A percentile compares a stretch with the other conserved stretches of the same genome.
phyloP scores from a whole-genome alignment of 768 basidiomycete species.

The Russula brevipes region DNA sequence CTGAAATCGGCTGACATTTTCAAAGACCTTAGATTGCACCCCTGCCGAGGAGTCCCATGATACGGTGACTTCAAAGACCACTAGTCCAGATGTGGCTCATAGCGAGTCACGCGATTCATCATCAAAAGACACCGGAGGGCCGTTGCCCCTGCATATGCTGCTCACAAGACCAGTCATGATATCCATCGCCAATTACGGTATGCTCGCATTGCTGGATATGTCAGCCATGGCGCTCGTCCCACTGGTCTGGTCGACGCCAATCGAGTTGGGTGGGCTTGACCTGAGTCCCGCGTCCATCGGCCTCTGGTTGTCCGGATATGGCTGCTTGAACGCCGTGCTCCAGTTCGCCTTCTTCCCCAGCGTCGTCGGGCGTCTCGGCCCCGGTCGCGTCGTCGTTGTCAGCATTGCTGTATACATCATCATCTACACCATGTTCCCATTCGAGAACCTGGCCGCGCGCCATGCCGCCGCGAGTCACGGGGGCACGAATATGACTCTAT shows the following conservation, averaged over 20 bases:
- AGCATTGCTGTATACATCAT: slow-evolving; percentile 28
- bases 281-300: slow-evolving; percentile 38
- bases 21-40: background rate
- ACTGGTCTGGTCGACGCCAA: slow-evolving; percentile 43
- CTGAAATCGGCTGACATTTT: background rate
- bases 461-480: background rate
- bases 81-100: too few relatives aligned
- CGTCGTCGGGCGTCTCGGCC: slow-evolving; percentile 35
- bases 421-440: slow-evolving; percentile 31
- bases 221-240: slow-evolving; percentile 39
- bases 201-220: slow-evolving; percentile 42
- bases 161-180: slow-evolving; percentile 36
- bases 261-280: slow-evolving; percentile 39
- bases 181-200: slow-evolving; percentile 40
- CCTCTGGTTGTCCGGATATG: slow-evolving; percentile 34
- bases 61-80: background rate
- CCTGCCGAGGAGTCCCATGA: background rate
- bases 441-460: slow-evolving; percentile 15
- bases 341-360: slow-evolving; percentile 39
- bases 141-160: slow-evolving; percentile 34
- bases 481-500: background rate
- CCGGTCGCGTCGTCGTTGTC: slow-evolving; percentile 32
- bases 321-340: slow-evolving; percentile 36
- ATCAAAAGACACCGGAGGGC: slow-evolving; percentile 1
- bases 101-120: background rate